Evolutionary conservation across 2,329 filamentous ascomycete genomes (phyloP).

Genomic region (Fusarium sp.): DNA sequence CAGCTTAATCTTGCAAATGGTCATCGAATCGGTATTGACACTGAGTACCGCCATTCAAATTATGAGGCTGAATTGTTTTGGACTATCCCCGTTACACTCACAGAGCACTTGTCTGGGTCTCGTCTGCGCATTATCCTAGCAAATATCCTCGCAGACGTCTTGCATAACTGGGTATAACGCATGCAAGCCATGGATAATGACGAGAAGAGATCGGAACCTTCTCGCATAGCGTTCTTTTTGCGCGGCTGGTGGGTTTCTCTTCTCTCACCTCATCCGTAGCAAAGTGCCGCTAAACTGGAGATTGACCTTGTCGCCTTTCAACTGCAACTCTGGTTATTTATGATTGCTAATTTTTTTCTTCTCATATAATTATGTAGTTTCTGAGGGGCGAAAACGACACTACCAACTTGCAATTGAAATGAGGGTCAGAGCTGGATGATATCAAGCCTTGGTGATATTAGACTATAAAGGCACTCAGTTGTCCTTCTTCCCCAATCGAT

Average conservation of each 20-base stretch:
- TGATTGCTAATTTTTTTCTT: not conserved
- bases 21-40: too few relatives aligned
- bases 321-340: not conserved
- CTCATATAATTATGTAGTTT: not conserved
- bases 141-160: not conserved
- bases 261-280: not conserved
- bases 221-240: not conserved
- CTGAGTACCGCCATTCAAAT: not conserved
- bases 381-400: not conserved
- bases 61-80: not conserved
- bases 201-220: not conserved
- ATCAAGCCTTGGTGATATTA: not conserved
- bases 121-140: not conserved
- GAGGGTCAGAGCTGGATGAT: not conserved
- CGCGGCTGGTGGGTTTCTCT: not conserved
- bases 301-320: not conserved
- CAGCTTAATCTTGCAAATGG: not conserved
- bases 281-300: not conserved
- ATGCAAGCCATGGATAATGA: not conserved
- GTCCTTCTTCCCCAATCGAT: not conserved
- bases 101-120: not conserved
- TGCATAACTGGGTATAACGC: not conserved
- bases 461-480: not conserved
- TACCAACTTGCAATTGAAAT: conserved; percentile 9
- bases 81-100: not conserved